phyloP scores from a whole-genome alignment of 768 basidiomycete species.

The Porphyrellus cyaneotinctus region DNA sequence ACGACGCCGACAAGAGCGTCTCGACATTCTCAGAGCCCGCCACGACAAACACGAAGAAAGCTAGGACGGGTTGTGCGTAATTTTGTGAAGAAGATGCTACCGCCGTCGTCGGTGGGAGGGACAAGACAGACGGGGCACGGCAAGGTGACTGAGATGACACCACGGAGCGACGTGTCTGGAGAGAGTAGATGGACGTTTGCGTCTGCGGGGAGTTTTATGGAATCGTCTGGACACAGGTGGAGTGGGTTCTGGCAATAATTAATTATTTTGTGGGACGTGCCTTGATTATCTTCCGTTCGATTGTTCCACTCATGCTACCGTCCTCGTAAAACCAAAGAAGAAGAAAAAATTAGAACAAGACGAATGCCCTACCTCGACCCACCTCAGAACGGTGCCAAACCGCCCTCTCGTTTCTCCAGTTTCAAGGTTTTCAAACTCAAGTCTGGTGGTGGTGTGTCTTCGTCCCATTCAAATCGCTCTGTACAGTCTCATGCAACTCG shows the following conservation, averaged over 20 bases:
- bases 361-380: constrained; percentile 4
- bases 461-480: not conserved
- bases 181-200: constrained; percentile 22
- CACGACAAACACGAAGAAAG: constrained; percentile 10
- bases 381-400: constrained; percentile 11
- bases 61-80: constrained; percentile 21
- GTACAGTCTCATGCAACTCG: not conserved
- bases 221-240: constrained; percentile 12
- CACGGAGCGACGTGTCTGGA: constrained; percentile 13
- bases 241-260: constrained; percentile 20
- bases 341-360: no score
- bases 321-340: no score
- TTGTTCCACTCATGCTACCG: no score
- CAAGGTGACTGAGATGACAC: constrained; percentile 10
- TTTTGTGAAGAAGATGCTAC: constrained; percentile 21
- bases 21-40: not conserved
- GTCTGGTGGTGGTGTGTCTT: not conserved
- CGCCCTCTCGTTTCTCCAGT: constrained; percentile 39
- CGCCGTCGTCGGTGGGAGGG: constrained; percentile 7
- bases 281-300: no score
- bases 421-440: constrained; percentile 42
- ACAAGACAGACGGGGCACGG: no score
- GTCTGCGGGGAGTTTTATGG: constrained; percentile 10
- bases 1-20: not conserved
- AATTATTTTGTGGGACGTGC: no score